phyloP scores from a whole-genome alignment of 2,329 filamentous ascomycete species.

The Penicillium crustosum region DNA sequence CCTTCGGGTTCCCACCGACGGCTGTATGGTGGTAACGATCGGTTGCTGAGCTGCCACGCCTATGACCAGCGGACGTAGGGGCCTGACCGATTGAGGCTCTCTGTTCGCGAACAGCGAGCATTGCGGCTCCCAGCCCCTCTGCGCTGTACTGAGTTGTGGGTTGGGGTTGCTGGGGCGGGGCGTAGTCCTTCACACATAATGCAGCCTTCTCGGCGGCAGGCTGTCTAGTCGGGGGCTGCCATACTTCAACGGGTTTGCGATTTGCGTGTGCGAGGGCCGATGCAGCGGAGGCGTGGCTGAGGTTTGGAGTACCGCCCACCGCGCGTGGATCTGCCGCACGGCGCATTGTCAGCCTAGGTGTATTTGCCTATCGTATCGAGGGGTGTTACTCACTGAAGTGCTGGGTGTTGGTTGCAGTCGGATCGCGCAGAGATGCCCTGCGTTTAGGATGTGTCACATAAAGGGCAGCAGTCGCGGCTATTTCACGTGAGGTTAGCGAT shows the following conservation, averaged over 20 bases:
- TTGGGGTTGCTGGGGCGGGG: conserved; percentile 32
- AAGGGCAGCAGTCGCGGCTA: conserved; percentile 62
- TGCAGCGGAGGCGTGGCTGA: conserved; percentile 62
- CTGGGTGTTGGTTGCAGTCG: conserved; percentile 16
- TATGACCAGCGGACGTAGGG: conserved; percentile 10
- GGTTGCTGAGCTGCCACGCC: conserved; percentile 47
- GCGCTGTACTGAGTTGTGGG: conserved; percentile 56
- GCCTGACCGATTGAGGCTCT: conserved; percentile 16
- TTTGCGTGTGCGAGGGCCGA: conserved; percentile 73
- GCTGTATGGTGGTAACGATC: conserved; percentile 38
- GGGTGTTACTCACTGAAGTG: conserved; percentile 24
- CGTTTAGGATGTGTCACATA: conserved; percentile 52
- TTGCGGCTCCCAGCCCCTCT: conserved; percentile 71
- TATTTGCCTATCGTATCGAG: background rate
- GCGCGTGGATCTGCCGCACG: conserved; percentile 23
- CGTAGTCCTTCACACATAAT: conserved; percentile 59
- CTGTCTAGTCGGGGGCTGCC: conserved; percentile 62
- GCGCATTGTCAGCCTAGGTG: conserved; percentile 5
- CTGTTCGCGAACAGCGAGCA: conserved; percentile 55
- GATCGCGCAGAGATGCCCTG: conserved; percentile 30
- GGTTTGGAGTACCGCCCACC: conserved; percentile 59
- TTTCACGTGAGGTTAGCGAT: conserved; percentile 14
- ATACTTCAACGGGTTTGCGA: conserved; percentile 63
- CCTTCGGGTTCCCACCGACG: conserved; percentile 51
- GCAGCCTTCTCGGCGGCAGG: conserved; percentile 62